These are phyloP conservation scores for Trametes gibbosa DNA, from an alignment of 768 basidiomycete genomes.

Conservation along the genomic window DNA sequence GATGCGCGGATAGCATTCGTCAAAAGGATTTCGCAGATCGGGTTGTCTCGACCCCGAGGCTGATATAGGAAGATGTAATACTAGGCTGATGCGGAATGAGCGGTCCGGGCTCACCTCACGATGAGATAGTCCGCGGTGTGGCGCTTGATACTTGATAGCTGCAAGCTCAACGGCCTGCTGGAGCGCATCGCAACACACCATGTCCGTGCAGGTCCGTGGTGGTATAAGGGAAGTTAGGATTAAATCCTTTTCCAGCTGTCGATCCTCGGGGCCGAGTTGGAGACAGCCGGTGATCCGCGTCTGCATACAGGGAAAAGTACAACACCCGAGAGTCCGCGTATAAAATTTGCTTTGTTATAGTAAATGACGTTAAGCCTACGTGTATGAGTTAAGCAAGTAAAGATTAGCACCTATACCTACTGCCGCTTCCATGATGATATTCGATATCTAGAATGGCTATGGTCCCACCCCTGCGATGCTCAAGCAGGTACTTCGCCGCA, in stretches of 20 bases:
- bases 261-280: no score
- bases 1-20: conserved; percentile 30
- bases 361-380: no score
- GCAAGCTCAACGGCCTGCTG: conserved; percentile 12
- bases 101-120: conserved; percentile 25
- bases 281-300: conserved; percentile 34
- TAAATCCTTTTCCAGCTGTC: conserved; percentile 24
- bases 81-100: background rate
- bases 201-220: conserved; percentile 23
- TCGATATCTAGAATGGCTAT: conserved; percentile 34
- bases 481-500: conserved; percentile 30
- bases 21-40: conserved; percentile 31
- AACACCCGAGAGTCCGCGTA: conserved; percentile 31
- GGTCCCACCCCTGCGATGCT: background rate
- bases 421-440: conserved; percentile 39
- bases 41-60: conserved; percentile 37
- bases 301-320: conserved; percentile 33
- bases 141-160: no score
- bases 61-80: conserved; percentile 8
- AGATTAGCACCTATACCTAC: no score
- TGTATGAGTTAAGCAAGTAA: no score
- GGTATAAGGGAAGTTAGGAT: conserved; percentile 34
- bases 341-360: conserved; percentile 31
- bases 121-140: conserved; percentile 28
- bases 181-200: conserved; percentile 27